A percentile compares a stretch with the other conserved stretches of the same genome.
Evolutionary conservation across 179 eudicot genomes (phyloP).

Genomic region (Kewa caespitosa): DNA sequence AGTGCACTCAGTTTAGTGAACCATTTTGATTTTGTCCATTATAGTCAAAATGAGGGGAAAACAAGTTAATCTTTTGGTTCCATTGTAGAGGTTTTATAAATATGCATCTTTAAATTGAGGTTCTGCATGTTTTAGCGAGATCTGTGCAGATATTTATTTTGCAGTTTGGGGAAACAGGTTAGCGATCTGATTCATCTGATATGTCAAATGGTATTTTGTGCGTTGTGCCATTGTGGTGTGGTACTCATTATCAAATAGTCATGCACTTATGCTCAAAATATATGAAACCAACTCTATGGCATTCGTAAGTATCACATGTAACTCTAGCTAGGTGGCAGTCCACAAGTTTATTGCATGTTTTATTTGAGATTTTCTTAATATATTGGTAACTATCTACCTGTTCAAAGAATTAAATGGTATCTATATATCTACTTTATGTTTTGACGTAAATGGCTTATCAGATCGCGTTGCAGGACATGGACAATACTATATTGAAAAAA

Average conservation of each 20-base stretch:
- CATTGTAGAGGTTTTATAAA: too few relatives aligned
- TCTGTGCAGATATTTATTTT: background rate
- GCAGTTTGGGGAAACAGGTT: too few relatives aligned
- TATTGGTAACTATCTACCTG: background rate
- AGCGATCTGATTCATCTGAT: too few relatives aligned
- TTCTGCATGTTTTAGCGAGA: background rate
- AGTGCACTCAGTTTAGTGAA: too few relatives aligned
- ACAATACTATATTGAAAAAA: background rate
- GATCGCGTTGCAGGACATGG: background rate
- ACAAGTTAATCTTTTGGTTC: too few relatives aligned
- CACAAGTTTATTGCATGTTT: background rate
- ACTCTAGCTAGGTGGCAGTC: background rate
- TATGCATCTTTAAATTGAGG: background rate
- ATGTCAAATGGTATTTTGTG: background rate
- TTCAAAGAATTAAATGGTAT: too few relatives aligned
- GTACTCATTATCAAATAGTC: background rate
- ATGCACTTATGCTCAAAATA: background rate
- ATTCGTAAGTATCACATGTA: background rate
- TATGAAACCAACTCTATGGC: background rate
- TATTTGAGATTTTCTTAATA: background rate
- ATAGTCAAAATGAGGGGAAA: too few relatives aligned
- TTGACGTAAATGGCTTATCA: background rate
- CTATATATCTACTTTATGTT: background rate
- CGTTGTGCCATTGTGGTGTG: background rate
- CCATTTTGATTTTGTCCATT: too few relatives aligned